Base-by-base conservation (phyloP, 2,329 filamentous ascomycete genomes). In the Trichoderma atroviride region DNA sequence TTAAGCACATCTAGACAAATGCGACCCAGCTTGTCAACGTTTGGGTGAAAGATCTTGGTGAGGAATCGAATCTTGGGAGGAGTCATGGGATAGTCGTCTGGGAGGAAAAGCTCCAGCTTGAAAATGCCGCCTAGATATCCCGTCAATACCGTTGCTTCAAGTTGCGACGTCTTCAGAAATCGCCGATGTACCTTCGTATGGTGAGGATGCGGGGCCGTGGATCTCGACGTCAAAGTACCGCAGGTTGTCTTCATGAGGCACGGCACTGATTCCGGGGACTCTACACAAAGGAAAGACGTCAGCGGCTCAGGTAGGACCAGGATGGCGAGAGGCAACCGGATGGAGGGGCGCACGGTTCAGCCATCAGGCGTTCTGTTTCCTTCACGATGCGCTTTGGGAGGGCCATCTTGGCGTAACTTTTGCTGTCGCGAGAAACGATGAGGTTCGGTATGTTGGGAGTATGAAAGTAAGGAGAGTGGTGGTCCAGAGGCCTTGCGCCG, bases 21-120 rank as follows among this genome's bases (percentile, higher is more conserved):
- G 71, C 96, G 92, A 71, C 96, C 96, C 2, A 99, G 89, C 82
- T 96, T 96, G 80, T 99, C 96, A 75, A 99, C 97, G 80, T 99
- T 99, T 64, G 96, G 96, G 80, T 99, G 96, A 82, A 98, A 99
- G 81, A 99, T 98, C 83, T 97, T 97, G 75, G 96, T 99, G 63
- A 99, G 86, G 82, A 99, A 99, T 68, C 96, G 92, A 78, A 99
- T 97, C 86, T 97, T 97, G 57, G 96, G 96, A 66, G 96, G 95
- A 40, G 94, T 97, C 96, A 99, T 99, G 53, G 96, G 96, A 80
- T 99, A 99, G 83, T 99, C 96, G 78, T 99, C 96, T 56, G 96
- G 96, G 29, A 99, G 87, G 81, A 99, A 99, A 24, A 99, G 89
- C 81, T 99, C 96, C 71, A 98, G 91, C 82, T 96, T 95, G 86